These are phyloP conservation scores for Paecilomyces variotii DNA, from an alignment of 2,329 filamentous ascomycete species.

Conservation along the genomic window DNA sequence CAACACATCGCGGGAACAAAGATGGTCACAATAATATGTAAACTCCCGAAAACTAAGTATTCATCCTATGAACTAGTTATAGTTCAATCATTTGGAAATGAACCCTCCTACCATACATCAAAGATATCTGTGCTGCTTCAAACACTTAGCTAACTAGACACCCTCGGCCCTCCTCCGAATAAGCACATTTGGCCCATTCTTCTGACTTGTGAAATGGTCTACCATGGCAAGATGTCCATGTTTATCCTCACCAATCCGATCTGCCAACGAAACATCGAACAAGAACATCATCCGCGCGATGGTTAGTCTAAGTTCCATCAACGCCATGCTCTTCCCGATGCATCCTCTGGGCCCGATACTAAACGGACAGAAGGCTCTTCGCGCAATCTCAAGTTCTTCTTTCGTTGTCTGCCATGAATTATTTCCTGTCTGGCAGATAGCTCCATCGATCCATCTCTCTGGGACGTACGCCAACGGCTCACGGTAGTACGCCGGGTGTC, in stretches of 20 bases:
- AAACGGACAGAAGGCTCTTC: conserved; percentile 62
- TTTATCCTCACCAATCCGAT: conserved; percentile 26
- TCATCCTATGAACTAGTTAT: neutral
- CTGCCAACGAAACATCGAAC: conserved; percentile 30
- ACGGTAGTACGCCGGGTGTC: conserved; percentile 56
- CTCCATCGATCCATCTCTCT: conserved; percentile 56
- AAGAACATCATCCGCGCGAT: conserved; percentile 31
- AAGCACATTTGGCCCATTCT: conserved; percentile 29
- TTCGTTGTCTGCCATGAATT: conserved; percentile 36
- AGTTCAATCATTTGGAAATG: neutral
- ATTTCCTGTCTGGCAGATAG: conserved; percentile 29
- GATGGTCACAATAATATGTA: no score
- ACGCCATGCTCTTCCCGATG: conserved; percentile 36
- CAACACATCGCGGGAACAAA: no score
- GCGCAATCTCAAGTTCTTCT: conserved; percentile 45
- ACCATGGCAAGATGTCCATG: conserved; percentile 27
- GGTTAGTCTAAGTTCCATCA: conserved; percentile 35
- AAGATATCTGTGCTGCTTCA: no score
- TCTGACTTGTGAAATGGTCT: conserved; percentile 31
- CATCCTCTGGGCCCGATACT: conserved; percentile 35
- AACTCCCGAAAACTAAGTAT: no score
- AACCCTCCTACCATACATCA: neutral
- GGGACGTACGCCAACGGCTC: conserved; percentile 52
- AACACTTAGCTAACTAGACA: neutral
- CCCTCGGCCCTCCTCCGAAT: conserved; percentile 3